Evolutionary conservation across 192 early-diverging fungal species (phyloP).

Genomic region (Coemansia sp.): DNA sequence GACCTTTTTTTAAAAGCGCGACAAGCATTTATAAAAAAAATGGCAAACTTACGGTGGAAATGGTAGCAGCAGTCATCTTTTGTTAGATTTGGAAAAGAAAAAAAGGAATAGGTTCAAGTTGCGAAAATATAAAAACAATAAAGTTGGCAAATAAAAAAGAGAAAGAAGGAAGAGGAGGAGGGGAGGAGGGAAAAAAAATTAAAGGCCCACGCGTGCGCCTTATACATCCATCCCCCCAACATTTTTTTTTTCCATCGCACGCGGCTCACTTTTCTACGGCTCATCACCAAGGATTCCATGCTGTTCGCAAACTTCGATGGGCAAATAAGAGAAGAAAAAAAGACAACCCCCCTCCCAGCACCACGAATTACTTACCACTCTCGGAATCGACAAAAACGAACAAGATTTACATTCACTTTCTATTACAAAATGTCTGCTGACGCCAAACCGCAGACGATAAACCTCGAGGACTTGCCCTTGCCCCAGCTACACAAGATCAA

Average conservation of each 20-base stretch:
- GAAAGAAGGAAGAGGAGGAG: conserved; percentile 11
- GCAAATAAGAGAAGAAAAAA: too few species aligned
- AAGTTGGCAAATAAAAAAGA: conserved; percentile 12
- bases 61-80: conserved; percentile 37
- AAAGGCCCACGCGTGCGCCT: conserved; percentile 1
- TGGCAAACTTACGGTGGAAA: conserved; percentile 47
- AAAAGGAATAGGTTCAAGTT: too few species aligned
- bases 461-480: conserved; percentile 83
- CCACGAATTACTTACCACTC: too few species aligned
- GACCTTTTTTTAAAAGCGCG: background rate
- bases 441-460: conserved; percentile 59
- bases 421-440: conserved; percentile 11
- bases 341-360: too few species aligned
- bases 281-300: too few species aligned
- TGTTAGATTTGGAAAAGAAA: conserved; percentile 9
- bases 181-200: background rate
- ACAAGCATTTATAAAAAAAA: conserved; percentile 2
- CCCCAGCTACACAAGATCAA: conserved; percentile 82
- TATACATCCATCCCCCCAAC: background rate
- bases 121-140: conserved; percentile 17
- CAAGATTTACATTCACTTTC: too few species aligned
- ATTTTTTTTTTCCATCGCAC: conserved; percentile 16
- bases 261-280: too few species aligned
- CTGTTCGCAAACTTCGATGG: too few species aligned
- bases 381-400: too few species aligned